A percentile compares a stretch with the other conserved stretches of the same genome.
phyloP scores from a whole-genome alignment of 371 early-diverging fungal genomes.

The Syncephalis fuscata region DNA sequence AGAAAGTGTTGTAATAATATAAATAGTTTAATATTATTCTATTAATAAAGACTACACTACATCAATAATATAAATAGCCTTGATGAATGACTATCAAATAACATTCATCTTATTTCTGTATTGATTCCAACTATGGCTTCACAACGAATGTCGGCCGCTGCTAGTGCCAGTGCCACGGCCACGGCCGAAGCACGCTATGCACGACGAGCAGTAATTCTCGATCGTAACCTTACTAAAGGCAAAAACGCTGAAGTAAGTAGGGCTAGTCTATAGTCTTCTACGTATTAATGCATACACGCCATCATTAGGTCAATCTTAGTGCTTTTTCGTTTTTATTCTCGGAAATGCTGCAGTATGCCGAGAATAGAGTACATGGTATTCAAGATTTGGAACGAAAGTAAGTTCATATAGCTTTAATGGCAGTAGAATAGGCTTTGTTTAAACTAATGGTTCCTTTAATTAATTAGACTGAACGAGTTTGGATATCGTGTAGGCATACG shows the following conservation, averaged over 20 bases:
- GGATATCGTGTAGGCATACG: conserved; percentile 89
- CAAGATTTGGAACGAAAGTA: conserved; percentile 88
- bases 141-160: too few relatives aligned
- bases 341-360: conserved; percentile 89
- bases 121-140: too few relatives aligned
- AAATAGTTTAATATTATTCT: too few relatives aligned
- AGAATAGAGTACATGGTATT: conserved; percentile 83
- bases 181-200: not conserved
- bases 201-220: conserved; percentile 21
- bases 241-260: conserved; percentile 32
- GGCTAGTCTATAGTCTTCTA: not conserved
- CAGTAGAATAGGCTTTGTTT: too few relatives aligned
- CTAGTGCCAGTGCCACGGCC: too few relatives aligned
- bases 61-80: too few relatives aligned
- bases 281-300: not conserved
- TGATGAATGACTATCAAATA: too few relatives aligned
- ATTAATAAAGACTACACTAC: too few relatives aligned
- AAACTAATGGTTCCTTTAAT: too few relatives aligned
- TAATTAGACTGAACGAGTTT: conserved; percentile 73
- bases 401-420: too few relatives aligned
- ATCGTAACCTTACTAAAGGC: conserved; percentile 45
- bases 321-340: conserved; percentile 84
- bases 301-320: conserved; percentile 50
- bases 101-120: too few relatives aligned
- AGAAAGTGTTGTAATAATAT: too few relatives aligned